These are phyloP conservation scores for Beauveria australis DNA, from an alignment of 2,329 filamentous ascomycete species.

Conservation along the genomic window DNA sequence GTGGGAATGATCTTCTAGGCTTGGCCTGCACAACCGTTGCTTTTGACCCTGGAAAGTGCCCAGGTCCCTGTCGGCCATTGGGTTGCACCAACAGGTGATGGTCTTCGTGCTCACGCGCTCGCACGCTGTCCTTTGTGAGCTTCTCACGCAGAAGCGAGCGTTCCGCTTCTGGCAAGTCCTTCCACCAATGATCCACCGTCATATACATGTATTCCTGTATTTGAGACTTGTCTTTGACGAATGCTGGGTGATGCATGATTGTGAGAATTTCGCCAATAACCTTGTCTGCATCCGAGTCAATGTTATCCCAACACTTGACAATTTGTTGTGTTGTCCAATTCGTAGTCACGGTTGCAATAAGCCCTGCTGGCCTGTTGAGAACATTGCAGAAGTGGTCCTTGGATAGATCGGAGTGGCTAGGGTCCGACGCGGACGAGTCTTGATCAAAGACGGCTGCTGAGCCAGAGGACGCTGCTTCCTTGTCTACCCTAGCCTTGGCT, in stretches of 20 bases:
- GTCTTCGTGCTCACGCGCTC: slow-evolving; percentile 20
- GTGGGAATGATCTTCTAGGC: slow-evolving; percentile 16
- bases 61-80: slow-evolving; percentile 18
- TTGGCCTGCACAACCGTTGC: slow-evolving; percentile 16
- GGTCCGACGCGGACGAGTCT: slow-evolving; percentile 62
- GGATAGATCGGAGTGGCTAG: slow-evolving; percentile 69
- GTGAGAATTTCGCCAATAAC: slow-evolving; percentile 66
- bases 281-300: slow-evolving; percentile 65
- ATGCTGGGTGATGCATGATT: slow-evolving; percentile 78
- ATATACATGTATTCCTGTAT: slow-evolving; percentile 78
- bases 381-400: slow-evolving; percentile 73
- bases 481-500: slow-evolving; percentile 21
- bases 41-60: slow-evolving; percentile 19
- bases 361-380: slow-evolving; percentile 30
- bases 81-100: slow-evolving; percentile 19
- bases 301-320: slow-evolving; percentile 59
- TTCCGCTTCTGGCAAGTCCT: slow-evolving; percentile 31
- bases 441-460: slow-evolving; percentile 57
- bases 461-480: slow-evolving; percentile 40
- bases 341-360: slow-evolving; percentile 21
- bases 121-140: slow-evolving; percentile 21
- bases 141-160: slow-evolving; percentile 17
- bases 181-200: slow-evolving; percentile 67
- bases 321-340: slow-evolving; percentile 22
- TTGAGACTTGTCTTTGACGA: slow-evolving; percentile 62